These are phyloP conservation scores for Isabelozyma heimii DNA, from an alignment of 805 yeast species.

Conservation along the genomic window DNA sequence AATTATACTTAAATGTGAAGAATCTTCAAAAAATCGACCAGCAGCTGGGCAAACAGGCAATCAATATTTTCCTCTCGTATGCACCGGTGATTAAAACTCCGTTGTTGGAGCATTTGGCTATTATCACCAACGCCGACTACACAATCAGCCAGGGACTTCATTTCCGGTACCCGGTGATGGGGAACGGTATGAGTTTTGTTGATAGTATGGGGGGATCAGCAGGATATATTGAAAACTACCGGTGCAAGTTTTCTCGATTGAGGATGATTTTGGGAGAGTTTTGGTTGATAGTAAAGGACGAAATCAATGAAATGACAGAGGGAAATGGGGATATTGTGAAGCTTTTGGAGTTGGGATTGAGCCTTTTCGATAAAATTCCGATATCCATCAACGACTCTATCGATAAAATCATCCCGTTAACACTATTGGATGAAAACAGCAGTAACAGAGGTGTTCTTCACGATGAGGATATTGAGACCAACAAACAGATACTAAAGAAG, in stretches of 20 bases:
- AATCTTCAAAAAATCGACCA: constrained; percentile 1
- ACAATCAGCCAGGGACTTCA: constrained; percentile 73
- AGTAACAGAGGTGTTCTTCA: not conserved
- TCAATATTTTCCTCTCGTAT: constrained; percentile 63
- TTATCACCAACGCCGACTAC: constrained; percentile 66
- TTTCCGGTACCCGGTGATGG: constrained; percentile 66
- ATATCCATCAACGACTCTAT: constrained; percentile 37
- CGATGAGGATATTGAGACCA: constrained; percentile 14
- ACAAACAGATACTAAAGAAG: constrained; percentile 41
- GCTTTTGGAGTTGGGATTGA: constrained; percentile 53
- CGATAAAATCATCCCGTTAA: constrained; percentile 42
- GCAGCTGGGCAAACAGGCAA: constrained; percentile 31
- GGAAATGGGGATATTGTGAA: constrained; percentile 31
- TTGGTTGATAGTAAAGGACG: constrained; percentile 59
- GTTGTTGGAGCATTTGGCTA: constrained; percentile 63
- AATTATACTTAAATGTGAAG: constrained; percentile 33
- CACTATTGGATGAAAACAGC: constrained; percentile 25
- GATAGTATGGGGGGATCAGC: constrained; percentile 42
- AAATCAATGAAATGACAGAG: constrained; percentile 42
- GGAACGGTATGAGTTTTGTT: constrained; percentile 64
- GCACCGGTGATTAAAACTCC: constrained; percentile 73
- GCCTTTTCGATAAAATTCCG: constrained; percentile 62
- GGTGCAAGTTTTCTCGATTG: constrained; percentile 59
- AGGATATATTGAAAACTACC: constrained; percentile 53
- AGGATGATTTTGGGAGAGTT: constrained; percentile 60